Base-by-base conservation (phyloP, 2,329 filamentous ascomycete genomes). In the Fusarium scirpi region DNA sequence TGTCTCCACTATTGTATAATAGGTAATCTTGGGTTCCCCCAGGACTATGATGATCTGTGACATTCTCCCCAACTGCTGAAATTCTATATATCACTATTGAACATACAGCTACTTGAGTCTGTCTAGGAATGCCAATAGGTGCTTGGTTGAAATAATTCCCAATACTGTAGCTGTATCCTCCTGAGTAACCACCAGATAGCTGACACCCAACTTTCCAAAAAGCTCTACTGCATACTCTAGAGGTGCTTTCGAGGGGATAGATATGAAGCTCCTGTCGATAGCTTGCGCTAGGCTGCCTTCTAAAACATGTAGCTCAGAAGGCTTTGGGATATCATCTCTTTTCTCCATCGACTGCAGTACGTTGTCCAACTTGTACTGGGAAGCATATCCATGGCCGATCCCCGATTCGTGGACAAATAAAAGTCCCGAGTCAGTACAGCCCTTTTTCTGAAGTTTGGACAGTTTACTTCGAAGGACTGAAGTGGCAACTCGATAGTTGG, bases 151-250 rank as follows among this genome's bases (percentile, higher is more conserved):
- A 1, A 68, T 18, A 1, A 65, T 48, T 4, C 69, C 64, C 3
- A 56, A 29, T 2, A 62, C 60, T 16, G 25, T 65, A 3, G 55
- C 67, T 13, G 60, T 70, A 9, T 56, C 51, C 10, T 58, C 54
- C 22, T 65, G 49, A 6, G 45, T 48, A 9, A 70, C 32, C 1
- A 66, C 40, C 2, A 71, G 18, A 7, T 58, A 54, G 2, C 47
- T 53, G 0, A 59, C 41, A 0, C 61, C 67, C 2, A 71, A 3
- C 12, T 68, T 68, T 0, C 60, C 44, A 41, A 70, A 66, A 0
- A 70, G 16, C 5, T 68, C 58, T 4, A 68, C 60, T 5, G 64
- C 67, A 49, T 65, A 55, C 20, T 71, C 67, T 3, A 71, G 24
- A 6, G 69, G 67, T 10, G 67, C 54, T 3, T 46, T 65, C 1